Evolutionary conservation across 305 asterid genomes (phyloP), one percentile per base, ranked within the genome.

Genomic region (Vinca major): DNA sequence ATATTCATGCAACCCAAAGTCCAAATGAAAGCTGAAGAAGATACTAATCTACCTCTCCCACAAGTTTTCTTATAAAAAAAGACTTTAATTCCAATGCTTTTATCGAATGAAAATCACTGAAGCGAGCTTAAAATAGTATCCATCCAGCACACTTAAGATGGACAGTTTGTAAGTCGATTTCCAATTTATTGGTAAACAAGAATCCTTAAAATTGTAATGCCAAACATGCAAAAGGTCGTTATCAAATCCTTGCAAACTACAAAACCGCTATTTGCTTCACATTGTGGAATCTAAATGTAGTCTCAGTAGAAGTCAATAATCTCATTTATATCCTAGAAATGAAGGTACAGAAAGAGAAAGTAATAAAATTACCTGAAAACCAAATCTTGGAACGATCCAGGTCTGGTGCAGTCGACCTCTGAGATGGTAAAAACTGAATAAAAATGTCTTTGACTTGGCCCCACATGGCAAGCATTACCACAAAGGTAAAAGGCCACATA

Each of bases 321-420:
- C n/a, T n/a, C n/a, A n/a, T n/a, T n/a, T n/a, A n/a, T n/a, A n/a
- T n/a, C n/a, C n/a, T n/a, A n/a, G n/a, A n/a, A n/a, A n/a, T n/a
- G n/a, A n/a, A n/a, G n/a, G n/a, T n/a, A 39, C 45, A 56, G 74
- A 4, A 20, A 67, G 45, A 0, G 19, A 33, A 60, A 58, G 48
- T 5, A 62, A 47, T 52, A 55, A 21, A 44, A 41, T 48, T 48
- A 88, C 99, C 95, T 93, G 99, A 65, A 93, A 90, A 50, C 97
- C 96, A 53, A 77, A 88, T 79, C 99, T 81, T 21, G 99, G 99
- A 57, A 90, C 96, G 49, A 41, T 69, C 99, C 99, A 93, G 16
- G 88, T 84, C 50, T 91, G 90, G 74, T 85, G 90, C 76, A 84
- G 65, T 68, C 69, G 83, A 26, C 94, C 92, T 76, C 96, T 80